Conservation (phyloP, 352 stramenopile species). For the Phytophthora pseudosyringae region DNA sequence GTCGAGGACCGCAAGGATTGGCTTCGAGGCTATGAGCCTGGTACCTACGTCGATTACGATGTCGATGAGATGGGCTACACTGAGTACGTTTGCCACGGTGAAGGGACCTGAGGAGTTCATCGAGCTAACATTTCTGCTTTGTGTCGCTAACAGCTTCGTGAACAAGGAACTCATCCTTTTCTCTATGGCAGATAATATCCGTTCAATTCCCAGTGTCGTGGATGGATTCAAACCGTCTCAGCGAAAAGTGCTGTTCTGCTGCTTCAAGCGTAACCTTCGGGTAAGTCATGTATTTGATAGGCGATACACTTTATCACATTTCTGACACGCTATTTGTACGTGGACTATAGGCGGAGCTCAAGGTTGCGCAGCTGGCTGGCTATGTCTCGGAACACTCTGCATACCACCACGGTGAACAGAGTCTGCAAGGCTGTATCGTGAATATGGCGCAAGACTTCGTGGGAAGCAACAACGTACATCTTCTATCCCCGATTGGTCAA, state of each 20-base stretch:
- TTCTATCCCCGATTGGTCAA: constrained; percentile 96
- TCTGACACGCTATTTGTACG: constrained; percentile 12
- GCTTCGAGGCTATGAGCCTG: constrained; percentile 89
- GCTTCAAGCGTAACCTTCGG: constrained; percentile 98
- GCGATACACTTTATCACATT: background rate
- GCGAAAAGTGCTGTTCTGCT: constrained; percentile 97
- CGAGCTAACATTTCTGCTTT: constrained; percentile 8
- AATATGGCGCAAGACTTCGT: constrained; percentile 99
- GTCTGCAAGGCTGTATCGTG: constrained; percentile 95
- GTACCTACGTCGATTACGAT: constrained; percentile 93
- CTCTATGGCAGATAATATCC: constrained; percentile 97
- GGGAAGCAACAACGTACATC: constrained; percentile 98
- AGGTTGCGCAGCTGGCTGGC: constrained; percentile 95
- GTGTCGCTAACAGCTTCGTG: constrained; percentile 85
- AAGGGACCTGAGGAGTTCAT: background rate
- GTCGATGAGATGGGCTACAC: constrained; percentile 93
- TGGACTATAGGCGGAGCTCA: constrained; percentile 68
- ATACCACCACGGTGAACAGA: constrained; percentile 98
- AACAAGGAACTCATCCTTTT: constrained; percentile 99
- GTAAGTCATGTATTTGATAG: constrained; percentile 55
- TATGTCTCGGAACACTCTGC: constrained; percentile 99
- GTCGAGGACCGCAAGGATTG: constrained; percentile 97
- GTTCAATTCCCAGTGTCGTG: constrained; percentile 95
- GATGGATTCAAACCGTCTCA: constrained; percentile 99
- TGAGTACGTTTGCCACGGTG: constrained; percentile 63